Evolutionary conservation across 371 early-diverging fungal genomes (phyloP).

Genomic region (Catenaria anguillulae): DNA sequence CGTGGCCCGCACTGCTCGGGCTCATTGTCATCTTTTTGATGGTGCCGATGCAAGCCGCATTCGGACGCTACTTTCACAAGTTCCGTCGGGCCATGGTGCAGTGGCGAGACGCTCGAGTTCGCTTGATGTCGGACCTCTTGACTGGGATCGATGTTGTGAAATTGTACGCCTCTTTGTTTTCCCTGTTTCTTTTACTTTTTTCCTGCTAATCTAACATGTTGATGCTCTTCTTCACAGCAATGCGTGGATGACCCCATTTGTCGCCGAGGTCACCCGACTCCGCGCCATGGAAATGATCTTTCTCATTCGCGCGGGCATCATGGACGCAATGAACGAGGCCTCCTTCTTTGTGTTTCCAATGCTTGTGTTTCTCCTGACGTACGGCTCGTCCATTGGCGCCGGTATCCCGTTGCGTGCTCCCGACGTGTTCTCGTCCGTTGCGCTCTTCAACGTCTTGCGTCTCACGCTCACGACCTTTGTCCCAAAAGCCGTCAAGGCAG

Average conservation of each 20-base stretch:
- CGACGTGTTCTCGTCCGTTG: slow-evolving; percentile 20
- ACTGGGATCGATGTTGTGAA: slow-evolving; percentile 26
- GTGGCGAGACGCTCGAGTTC: slow-evolving; percentile 27
- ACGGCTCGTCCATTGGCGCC: not conserved
- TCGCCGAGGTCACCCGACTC: slow-evolving; percentile 12
- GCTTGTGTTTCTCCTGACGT: not conserved
- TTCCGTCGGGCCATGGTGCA: slow-evolving; percentile 17
- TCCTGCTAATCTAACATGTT: slow-evolving; percentile 10
- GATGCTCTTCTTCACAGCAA: no score
- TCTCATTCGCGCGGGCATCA: slow-evolving; percentile 12
- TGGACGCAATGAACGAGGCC: slow-evolving; percentile 23
- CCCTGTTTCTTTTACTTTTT: not conserved
- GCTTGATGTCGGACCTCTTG: slow-evolving; percentile 22
- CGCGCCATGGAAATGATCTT: slow-evolving; percentile 17
- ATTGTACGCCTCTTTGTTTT: not conserved
- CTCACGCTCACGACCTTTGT: slow-evolving; percentile 9
- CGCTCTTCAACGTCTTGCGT: slow-evolving; percentile 15
- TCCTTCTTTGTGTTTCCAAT: slow-evolving; percentile 13
- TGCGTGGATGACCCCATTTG: slow-evolving; percentile 24
- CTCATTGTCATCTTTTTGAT: not conserved
- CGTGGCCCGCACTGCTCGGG: slow-evolving; percentile 7
- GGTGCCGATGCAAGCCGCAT: not conserved
- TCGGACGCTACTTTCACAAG: not conserved
- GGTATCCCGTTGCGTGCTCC: not conserved
- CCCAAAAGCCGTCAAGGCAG: slow-evolving; percentile 1